Evolutionary conservation across 305 asterid species (phyloP).

Genomic region (Rubia peregrina): DNA sequence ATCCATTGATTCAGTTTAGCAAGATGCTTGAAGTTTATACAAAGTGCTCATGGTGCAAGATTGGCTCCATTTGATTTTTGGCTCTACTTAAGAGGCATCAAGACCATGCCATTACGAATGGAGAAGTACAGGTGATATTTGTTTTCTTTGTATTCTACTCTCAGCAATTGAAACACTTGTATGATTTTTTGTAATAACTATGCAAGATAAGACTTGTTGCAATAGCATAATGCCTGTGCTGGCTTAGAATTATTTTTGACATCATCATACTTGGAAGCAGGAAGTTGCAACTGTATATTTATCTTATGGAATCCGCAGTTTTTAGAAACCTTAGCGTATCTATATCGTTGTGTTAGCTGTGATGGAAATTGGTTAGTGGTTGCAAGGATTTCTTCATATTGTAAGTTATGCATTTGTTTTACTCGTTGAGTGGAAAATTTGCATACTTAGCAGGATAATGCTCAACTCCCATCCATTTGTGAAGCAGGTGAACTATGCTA

Average conservation of each 20-base stretch:
- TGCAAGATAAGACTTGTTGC: not conserved
- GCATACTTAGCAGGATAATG: constrained; percentile 16
- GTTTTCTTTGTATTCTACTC: not conserved
- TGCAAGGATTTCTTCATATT: not conserved
- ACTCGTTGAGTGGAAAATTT: constrained; percentile 2
- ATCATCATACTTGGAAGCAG: too few relatives aligned
- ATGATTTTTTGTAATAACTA: not conserved
- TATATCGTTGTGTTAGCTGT: not conserved
- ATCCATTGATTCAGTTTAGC: not conserved
- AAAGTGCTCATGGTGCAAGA: constrained; percentile 23
- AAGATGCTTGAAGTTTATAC: not conserved
- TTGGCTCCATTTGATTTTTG: not conserved
- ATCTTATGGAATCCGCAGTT: not conserved
- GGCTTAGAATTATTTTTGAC: too few relatives aligned
- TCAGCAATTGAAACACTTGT: not conserved
- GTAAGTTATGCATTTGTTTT: not conserved
- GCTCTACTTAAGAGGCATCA: not conserved
- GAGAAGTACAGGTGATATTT: constrained; percentile 70
- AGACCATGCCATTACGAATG: constrained; percentile 43
- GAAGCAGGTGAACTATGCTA: not conserved
- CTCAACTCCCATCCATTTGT: not conserved
- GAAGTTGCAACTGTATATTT: too few relatives aligned
- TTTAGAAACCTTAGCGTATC: not conserved
- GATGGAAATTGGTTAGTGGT: not conserved
- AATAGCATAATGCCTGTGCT: not conserved